Evolutionary conservation across 805 yeast genomes (phyloP), one percentile per base, ranked within the genome.

Genomic region (Yarrowia hollandica): DNA sequence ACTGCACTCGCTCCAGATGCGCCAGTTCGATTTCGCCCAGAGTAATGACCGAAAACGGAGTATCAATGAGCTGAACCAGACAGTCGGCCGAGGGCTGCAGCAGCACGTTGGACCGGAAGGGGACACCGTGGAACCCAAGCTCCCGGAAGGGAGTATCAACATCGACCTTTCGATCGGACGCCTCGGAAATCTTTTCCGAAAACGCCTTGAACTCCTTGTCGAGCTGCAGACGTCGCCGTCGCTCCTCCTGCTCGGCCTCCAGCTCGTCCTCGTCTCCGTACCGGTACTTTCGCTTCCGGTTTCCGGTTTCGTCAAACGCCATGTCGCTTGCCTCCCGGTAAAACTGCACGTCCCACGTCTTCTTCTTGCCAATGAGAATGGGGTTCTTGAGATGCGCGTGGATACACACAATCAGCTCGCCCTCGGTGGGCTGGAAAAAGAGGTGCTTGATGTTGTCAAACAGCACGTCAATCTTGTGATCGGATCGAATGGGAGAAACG

Each of bases 191-290:
- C 62, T 85, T 82, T 73, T 94, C 97, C 16, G 92, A 92, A 75
- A 90, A 94, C 46, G 80, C 78, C 72, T 84, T 85, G 75, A 91
- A 94, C 73, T 94, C 98, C 72, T 87, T 89, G 74, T 94, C 97
- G 67, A 94, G 81, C 34, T 89, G 82, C 21, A 88, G 87, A 67
- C 96, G 88, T 74, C 97, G 82, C 73, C 92, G 81, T 76, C 97
- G 85, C 75, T 94, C 99, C 72, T 94, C 98, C 74, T 92, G 97
- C 75, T 94, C 99, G 74, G 92, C 97, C 74, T 94, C 98, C 64
- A 94, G 78, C 75, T 94, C 99, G 72, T 94, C 99, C 72, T 94
- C 99, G 71, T 94, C 99, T 46, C 99, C 99, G 70, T 94, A 94
- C 68, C 94, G 75, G 64, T 81, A 82, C 65, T 85, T 78, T 72